Percentiles rank a stretch among this genome's conserved stretches.
Evolutionary conservation across 1,139 yeast genomes (phyloP).

Genomic region (Meyerozyma elateridarum): DNA sequence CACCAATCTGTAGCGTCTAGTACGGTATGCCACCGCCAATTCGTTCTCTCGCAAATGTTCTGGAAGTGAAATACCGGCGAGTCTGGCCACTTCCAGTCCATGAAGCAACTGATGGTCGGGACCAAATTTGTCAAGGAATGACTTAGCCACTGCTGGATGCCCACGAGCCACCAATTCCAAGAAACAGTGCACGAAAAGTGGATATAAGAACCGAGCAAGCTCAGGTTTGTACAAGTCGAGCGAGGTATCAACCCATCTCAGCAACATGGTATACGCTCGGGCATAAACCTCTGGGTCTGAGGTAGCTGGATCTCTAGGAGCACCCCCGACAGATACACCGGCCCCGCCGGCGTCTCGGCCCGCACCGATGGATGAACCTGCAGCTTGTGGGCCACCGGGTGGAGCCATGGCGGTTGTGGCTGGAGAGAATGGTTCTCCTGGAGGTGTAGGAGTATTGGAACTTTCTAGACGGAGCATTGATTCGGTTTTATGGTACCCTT

Average conservation of each 20-base stretch:
- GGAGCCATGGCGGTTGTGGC: conserved; percentile 37
- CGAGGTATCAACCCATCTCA: conserved; percentile 89
- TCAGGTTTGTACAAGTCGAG: conserved; percentile 91
- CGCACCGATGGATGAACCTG: conserved; percentile 20
- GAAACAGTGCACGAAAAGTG: conserved; percentile 85
- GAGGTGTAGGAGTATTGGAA: conserved; percentile 59
- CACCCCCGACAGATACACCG: not conserved
- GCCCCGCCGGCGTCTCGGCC: too few relatives aligned
- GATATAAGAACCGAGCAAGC: conserved; percentile 75
- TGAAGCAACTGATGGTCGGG: conserved; percentile 74
- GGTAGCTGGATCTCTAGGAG: not conserved
- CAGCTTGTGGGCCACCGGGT: conserved; percentile 27
- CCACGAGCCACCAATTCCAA: conserved; percentile 70
- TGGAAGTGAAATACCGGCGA: conserved; percentile 70
- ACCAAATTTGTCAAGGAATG: conserved; percentile 70
- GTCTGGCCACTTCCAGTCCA: conserved; percentile 66
- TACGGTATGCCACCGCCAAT: conserved; percentile 69
- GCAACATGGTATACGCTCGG: conserved; percentile 73
- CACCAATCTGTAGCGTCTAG: conserved; percentile 67
- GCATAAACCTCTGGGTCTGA: conserved; percentile 66
- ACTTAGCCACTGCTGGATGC: conserved; percentile 57
- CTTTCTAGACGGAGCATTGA: conserved; percentile 89
- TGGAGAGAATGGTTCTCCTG: conserved; percentile 48
- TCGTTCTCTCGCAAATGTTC: conserved; percentile 83
- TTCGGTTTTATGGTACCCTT: conserved; percentile 92